Evolutionary conservation across 2,329 filamentous ascomycete genomes (phyloP).

Genomic region (Cladophialophora exuberans): DNA sequence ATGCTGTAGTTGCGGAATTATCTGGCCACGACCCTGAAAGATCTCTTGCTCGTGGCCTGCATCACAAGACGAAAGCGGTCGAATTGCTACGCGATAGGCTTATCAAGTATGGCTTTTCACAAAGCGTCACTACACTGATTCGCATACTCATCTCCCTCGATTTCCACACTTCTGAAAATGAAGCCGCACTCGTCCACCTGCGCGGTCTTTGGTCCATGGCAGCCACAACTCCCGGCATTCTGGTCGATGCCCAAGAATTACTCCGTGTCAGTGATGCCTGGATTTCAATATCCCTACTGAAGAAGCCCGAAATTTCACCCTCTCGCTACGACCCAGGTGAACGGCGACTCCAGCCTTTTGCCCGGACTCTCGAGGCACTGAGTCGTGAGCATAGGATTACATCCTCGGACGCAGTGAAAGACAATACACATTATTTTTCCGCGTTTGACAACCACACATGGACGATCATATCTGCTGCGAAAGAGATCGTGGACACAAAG

Average conservation of each 20-base stretch:
- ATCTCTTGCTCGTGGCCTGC: neutral
- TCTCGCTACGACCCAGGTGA: slow-evolving; percentile 16
- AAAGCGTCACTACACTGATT: slow-evolving; percentile 13
- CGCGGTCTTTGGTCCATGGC: slow-evolving; percentile 20
- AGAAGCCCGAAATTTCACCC: slow-evolving; percentile 21
- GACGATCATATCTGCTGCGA: slow-evolving; percentile 5
- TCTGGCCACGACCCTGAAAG: neutral
- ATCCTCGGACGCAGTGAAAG: neutral
- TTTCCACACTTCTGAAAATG: slow-evolving; percentile 12
- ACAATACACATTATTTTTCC: neutral
- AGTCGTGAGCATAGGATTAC: neutral
- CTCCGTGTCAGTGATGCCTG: slow-evolving; percentile 20
- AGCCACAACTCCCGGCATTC: slow-evolving; percentile 2
- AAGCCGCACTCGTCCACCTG: slow-evolving; percentile 16
- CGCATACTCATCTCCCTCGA: slow-evolving; percentile 23
- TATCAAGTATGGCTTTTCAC: slow-evolving; percentile 7
- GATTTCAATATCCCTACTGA: slow-evolving; percentile 17
- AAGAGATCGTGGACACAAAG: slow-evolving; percentile 20
- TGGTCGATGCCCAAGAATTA: slow-evolving; percentile 15
- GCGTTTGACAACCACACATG: slow-evolving; percentile 2
- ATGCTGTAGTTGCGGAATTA: slow-evolving; percentile 6
- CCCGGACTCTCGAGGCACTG: neutral
- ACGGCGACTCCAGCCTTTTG: slow-evolving; percentile 7
- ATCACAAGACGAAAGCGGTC: slow-evolving; percentile 19
- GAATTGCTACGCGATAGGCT: slow-evolving; percentile 15